Base-by-base conservation (phyloP, 306 rosid species). In the Medicago arabica region DNA sequence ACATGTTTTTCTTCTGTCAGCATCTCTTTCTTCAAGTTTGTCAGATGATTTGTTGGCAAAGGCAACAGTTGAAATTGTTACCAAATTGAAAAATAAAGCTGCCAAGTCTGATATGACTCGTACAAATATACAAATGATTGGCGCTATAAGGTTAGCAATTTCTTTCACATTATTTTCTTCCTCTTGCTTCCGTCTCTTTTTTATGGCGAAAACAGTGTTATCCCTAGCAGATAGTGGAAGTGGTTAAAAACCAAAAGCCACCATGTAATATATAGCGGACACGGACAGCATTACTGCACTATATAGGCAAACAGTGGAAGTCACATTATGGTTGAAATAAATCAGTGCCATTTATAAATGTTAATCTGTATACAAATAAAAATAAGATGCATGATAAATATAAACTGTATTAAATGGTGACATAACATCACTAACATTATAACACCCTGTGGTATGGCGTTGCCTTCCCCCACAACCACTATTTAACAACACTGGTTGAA, bases 51-150 rank as follows among this genome's bases (percentile, higher is more conserved):
- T 93, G 79, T 77, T 93, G 87, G 97, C 98, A 16, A 93, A 81
- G 84, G 96, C 96, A 46, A 93, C 97, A 1, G 76, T 78, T 69
- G 87, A 87, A 84, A 96, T 93, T 78, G 97, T 93, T 75, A 76
- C 74, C 69, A 87, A 84, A 81, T 89, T 93, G 87, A 89, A 86
- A 87, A 88, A 69, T 80, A 91, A 89, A 80, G 83, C 82, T 69
- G 49, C 83, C 19, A 91, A 88, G 83, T 87, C 96, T 8, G 96
- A 93, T 73, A 72, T 93, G 91, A 89, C 87, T 58, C 97, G 97
- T 19, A 93, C 97, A 34, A 93, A 91, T 81, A 93, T 93, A 85
- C 97, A 93, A 87, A 91, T 91, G 98, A 93, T 93, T 78, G 98
- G 98, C 88, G 97, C 98, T 85, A 80, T 93, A 81, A 93, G 98